These are phyloP conservation scores for Bipolaris zeicola DNA, from an alignment of 2,329 filamentous ascomycete species.

Conservation along the genomic window DNA sequence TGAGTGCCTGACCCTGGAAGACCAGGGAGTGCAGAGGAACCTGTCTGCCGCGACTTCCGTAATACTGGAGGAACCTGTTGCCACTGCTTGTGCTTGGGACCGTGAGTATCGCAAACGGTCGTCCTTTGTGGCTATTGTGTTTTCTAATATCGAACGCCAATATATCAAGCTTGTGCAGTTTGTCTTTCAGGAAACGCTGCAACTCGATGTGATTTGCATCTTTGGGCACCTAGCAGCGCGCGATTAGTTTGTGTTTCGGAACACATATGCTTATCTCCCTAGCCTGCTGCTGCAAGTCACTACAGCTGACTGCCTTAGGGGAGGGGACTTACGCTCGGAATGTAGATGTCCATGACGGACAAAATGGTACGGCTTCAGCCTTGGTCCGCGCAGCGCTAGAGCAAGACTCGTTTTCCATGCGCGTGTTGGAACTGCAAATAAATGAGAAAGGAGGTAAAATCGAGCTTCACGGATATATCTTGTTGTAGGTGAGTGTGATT, in stretches of 20 bases:
- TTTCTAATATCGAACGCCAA: constrained; percentile 54
- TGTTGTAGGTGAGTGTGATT: neutral
- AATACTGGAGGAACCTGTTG: constrained; percentile 50
- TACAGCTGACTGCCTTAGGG: neutral
- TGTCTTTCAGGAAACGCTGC: constrained; percentile 47
- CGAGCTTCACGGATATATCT: neutral
- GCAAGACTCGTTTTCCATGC: neutral
- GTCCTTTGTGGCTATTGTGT: constrained; percentile 30
- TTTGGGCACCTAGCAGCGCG: constrained; percentile 42
- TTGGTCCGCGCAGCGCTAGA: neutral
- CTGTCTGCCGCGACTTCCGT: constrained; percentile 31
- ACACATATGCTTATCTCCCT: too few relatives aligned
- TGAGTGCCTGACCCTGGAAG: constrained; percentile 18
- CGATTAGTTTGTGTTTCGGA: neutral
- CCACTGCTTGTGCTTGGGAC: constrained; percentile 51
- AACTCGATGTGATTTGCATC: constrained; percentile 52
- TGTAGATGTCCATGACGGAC: constrained; percentile 32
- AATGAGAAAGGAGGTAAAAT: neutral
- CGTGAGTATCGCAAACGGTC: constrained; percentile 50
- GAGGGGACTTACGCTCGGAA: constrained; percentile 26
- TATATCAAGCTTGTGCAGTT: constrained; percentile 50
- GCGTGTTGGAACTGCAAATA: neutral
- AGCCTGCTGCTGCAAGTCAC: neutral
- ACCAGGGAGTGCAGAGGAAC: constrained; percentile 9
- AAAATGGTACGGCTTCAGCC: neutral